Percentiles rank a stretch among this genome's conserved stretches.
Conservation (phyloP, 192 early-diverging fungal species). For the Coemansia sp. region DNA sequence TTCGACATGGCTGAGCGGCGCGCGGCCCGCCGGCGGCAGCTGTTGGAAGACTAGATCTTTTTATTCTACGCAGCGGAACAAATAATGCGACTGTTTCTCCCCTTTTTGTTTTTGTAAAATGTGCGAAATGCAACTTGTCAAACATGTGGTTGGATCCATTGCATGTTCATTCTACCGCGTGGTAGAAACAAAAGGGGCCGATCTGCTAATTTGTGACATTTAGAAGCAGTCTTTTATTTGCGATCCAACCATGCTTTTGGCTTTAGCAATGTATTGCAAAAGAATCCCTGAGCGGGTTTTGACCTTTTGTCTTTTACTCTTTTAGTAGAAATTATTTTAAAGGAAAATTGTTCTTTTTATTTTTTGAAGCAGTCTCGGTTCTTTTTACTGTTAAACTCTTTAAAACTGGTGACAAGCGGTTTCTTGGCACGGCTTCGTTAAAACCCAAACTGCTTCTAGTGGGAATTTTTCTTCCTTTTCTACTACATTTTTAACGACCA, state of each 20-base stretch:
- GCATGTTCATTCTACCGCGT: not conserved
- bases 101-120: constrained; percentile 3
- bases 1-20: constrained; percentile 31
- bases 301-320: not conserved
- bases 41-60: constrained; percentile 22
- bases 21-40: constrained; percentile 41
- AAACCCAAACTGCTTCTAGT: not conserved
- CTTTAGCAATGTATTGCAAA: not conserved
- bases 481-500: not conserved
- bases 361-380: not conserved
- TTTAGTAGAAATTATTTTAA: not conserved
- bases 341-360: not conserved
- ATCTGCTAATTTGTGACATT: not conserved
- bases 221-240: too few relatives aligned
- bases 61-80: not conserved
- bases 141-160: not conserved
- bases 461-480: not conserved
- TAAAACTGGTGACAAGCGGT: not conserved
- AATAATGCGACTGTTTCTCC: not conserved
- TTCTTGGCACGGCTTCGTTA: not conserved
- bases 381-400: not conserved
- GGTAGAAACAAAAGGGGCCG: not conserved
- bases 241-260: too few relatives aligned
- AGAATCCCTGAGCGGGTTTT: not conserved
- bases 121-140: not conserved